Conservation (phyloP, 2,329 filamentous ascomycete species). For the Xylaria sp. region DNA sequence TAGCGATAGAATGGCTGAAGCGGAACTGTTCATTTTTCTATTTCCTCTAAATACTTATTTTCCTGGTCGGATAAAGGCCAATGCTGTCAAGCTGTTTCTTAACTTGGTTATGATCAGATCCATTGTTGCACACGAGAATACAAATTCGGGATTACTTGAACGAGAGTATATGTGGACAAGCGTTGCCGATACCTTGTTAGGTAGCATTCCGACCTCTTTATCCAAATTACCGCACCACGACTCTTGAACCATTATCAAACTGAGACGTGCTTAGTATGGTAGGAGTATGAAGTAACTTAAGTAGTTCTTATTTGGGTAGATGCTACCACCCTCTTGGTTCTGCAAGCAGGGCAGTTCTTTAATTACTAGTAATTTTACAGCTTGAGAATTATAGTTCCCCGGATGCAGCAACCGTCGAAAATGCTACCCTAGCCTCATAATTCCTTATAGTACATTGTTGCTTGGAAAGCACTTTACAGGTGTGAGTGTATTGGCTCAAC, state of each 20-base stretch:
- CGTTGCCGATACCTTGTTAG: background rate
- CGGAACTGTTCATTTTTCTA: background rate
- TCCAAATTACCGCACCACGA: conserved; percentile 29
- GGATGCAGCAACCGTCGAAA: no score
- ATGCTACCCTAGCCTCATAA: no score
- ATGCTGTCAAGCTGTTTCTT: background rate
- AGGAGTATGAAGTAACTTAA: background rate
- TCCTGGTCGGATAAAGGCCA: conserved; percentile 25
- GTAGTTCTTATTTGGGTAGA: background rate
- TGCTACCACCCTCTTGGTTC: no score
- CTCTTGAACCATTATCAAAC: background rate
- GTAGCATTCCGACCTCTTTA: conserved; percentile 30
- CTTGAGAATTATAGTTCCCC: no score
- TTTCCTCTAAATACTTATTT: background rate
- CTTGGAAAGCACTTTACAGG: no score
- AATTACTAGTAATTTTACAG: background rate
- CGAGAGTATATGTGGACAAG: background rate
- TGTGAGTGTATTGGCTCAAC: conserved; percentile 6
- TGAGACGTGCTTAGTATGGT: background rate
- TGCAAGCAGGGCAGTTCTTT: background rate
- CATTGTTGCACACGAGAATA: background rate
- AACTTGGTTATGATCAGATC: background rate
- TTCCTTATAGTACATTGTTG: background rate
- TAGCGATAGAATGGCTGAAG: background rate
- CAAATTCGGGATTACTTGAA: background rate